Conservation (phyloP, 495 filamentous ascomycete species). For the Friedmanniomyces simplex region DNA sequence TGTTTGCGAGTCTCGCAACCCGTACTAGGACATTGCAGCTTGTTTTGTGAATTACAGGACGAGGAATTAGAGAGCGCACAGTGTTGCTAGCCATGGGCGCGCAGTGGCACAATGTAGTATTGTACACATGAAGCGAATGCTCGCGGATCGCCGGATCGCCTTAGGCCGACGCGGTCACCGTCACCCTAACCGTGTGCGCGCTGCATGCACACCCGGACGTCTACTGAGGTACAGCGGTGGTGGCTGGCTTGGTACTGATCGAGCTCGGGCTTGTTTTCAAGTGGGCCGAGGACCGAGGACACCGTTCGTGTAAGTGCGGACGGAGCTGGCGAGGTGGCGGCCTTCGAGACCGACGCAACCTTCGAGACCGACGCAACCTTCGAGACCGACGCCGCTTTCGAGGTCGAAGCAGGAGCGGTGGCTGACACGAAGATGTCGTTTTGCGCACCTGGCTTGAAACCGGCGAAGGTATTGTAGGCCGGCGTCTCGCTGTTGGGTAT, state of each 20-base stretch:
- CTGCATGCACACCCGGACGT: background rate
- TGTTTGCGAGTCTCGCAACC: too few relatives aligned
- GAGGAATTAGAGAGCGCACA: too few relatives aligned
- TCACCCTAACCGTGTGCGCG: background rate
- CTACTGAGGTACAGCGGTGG: background rate
- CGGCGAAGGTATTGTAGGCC: slow-evolving; percentile 35
- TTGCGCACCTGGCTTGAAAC: slow-evolving; percentile 37
- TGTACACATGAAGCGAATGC: background rate
- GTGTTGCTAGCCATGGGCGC: too few relatives aligned
- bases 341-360: background rate
- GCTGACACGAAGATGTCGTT: slow-evolving; percentile 36
- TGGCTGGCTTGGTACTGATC: background rate
- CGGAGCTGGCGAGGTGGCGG: background rate
- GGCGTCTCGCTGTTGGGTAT: slow-evolving; percentile 28
- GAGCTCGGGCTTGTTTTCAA: background rate
- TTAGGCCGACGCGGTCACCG: background rate
- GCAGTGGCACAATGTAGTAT: background rate
- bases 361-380: too few relatives aligned
- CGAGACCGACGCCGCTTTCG: too few relatives aligned
- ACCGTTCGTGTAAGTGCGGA: background rate
- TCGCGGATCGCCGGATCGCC: too few relatives aligned
- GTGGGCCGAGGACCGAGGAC: background rate
- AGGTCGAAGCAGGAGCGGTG: background rate
- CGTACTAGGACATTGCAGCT: too few relatives aligned
- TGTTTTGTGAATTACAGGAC: too few relatives aligned